Evolutionary conservation across 805 yeast species (phyloP), one percentile per base, ranked within the genome.

Genomic region (Sugiyamaella chiloensis): DNA sequence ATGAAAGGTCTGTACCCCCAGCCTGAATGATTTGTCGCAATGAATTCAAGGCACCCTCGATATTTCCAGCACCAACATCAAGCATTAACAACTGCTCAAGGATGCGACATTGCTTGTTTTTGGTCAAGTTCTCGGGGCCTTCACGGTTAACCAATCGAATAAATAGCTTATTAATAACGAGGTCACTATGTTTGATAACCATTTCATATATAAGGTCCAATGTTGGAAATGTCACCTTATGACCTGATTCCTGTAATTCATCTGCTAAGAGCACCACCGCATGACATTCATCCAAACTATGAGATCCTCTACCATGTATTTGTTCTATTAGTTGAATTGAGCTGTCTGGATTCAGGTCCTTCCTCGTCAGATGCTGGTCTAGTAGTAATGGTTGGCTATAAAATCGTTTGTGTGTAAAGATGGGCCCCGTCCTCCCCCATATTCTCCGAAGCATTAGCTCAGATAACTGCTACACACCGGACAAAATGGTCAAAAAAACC

Each of bases 21-120:
- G 57, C 59, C 2, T 52, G 19, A 40, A 55, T 58, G 9, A 59
- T 36, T 17, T 35, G 31, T 41, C 44, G 42, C 37, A 41, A 12
- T 6, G 47, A 39, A 24, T 37, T 20, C 9, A 44, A 19, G 20
- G 47, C 42, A 8, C 42, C 42, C 27, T 44, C 47, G 7, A 31
- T 21, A 17, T 44, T 39, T 11, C 35, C 42, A 17, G 42, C 14
- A 3, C 37, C 37, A 16, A 34, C 7, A 19, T 34, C 37, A 19
- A 34, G 21, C 20, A 21, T 34, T 14, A 34, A 21, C 17, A 23
- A 29, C n/a, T 39, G 23, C 23, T 39, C 30, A 12, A 39, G 17
- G 4, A 39, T 23, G 8, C 42, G 12, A 4, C 23, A 20, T 9
- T 21, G 27, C 17, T 39, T 24, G 42, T 39, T 34, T 4, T 34